A percentile compares a stretch with the other conserved stretches of the same genome.
Evolutionary conservation across 345 rosid species (phyloP).

Genomic region (Luvunga scandens): DNA sequence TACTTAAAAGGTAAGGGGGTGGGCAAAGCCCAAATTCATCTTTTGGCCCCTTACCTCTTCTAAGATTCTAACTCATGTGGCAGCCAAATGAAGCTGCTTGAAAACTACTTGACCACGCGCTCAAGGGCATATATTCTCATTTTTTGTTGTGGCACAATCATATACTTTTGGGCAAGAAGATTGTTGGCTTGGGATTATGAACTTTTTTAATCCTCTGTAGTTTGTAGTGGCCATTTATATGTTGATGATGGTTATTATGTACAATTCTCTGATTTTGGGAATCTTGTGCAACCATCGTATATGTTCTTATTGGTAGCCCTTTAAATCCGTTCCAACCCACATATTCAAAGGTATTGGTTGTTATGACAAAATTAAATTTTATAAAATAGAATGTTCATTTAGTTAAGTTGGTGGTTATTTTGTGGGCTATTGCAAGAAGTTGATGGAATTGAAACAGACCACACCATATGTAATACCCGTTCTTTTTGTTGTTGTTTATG

Average conservation of each 20-base stretch:
- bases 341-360: not conserved
- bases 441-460: slow-evolving; percentile 87
- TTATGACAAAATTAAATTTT: not conserved
- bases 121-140: no score
- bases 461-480: no score
- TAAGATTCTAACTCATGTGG: no score
- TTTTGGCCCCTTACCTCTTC: no score
- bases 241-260: not conserved
- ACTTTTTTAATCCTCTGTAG: not conserved
- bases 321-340: not conserved
- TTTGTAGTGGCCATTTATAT: not conserved
- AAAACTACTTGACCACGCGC: no score
- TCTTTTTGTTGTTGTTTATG: no score
- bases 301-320: not conserved
- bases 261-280: not conserved
- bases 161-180: not conserved
- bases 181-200: not conserved
- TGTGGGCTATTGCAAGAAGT: slow-evolving; percentile 80
- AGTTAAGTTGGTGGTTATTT: slow-evolving; percentile 4
- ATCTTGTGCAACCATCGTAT: not conserved
- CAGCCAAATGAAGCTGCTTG: no score
- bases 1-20: no score
- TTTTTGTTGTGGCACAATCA: not conserved
- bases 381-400: not conserved
- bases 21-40: no score